A percentile compares a stretch with the other conserved stretches of the same genome.
Evolutionary conservation across 768 basidiomycete genomes (phyloP).

Genomic region (Candolleomyces aberdarensis): DNA sequence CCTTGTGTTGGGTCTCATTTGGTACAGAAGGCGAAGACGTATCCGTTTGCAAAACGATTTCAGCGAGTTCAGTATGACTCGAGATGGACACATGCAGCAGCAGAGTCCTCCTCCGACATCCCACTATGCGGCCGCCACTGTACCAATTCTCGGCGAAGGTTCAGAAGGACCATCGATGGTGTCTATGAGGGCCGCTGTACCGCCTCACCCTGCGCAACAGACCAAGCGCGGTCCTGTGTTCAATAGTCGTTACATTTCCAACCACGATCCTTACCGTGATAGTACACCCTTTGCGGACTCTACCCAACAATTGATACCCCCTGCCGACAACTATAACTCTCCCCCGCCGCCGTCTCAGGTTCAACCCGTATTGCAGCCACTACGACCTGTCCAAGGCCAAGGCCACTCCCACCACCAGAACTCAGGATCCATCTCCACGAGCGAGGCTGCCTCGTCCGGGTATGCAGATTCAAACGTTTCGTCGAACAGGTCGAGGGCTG

Average conservation of each 20-base stretch:
- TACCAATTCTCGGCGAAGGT: neutral
- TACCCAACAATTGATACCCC: neutral
- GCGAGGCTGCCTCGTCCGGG: neutral
- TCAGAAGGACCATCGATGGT: neutral
- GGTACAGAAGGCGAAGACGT: neutral
- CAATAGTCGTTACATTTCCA: neutral
- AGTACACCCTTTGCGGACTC: neutral
- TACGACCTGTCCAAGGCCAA: neutral
- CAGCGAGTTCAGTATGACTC: neutral
- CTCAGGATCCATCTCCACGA: neutral
- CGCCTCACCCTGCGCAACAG: neutral
- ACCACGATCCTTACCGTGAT: neutral
- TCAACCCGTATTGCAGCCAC: neutral
- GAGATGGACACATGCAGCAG: neutral
- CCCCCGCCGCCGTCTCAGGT: neutral
- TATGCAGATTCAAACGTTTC: neutral
- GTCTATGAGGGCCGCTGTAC: neutral
- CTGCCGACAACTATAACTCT: neutral
- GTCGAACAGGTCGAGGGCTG: neutral
- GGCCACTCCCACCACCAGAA: neutral
- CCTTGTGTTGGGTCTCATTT: neutral
- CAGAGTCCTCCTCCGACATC: neutral
- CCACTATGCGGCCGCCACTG: neutral
- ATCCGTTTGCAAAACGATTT: neutral
- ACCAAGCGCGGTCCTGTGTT: neutral